These are phyloP conservation scores for Neonectria ditissima DNA, from an alignment of 2,329 filamentous ascomycete genomes.

Conservation along the genomic window DNA sequence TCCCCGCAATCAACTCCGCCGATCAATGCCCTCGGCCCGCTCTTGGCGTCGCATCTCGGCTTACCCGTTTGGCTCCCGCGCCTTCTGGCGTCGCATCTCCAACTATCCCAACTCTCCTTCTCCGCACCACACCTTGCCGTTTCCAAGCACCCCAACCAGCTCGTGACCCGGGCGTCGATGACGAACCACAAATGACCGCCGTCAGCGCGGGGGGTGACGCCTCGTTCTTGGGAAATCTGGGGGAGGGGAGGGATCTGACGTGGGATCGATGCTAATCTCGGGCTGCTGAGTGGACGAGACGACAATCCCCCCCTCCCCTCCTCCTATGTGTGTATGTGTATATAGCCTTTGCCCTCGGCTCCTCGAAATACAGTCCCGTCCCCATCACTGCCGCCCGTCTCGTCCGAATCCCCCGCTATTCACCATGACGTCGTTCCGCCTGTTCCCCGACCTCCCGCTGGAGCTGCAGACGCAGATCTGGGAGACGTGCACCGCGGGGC, in stretches of 20 bases:
- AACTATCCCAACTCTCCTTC: not conserved
- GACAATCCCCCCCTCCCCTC: not conserved
- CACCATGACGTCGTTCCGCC: slow-evolving; percentile 39
- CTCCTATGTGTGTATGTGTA: no score
- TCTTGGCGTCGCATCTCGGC: slow-evolving; percentile 13
- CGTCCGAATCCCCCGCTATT: not conserved
- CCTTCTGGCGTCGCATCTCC: not conserved
- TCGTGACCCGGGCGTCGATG: slow-evolving; percentile 12
- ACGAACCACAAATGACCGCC: no score
- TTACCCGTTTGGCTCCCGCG: slow-evolving; percentile 4
- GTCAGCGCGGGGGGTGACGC: no score
- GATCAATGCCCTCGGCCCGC: not conserved
- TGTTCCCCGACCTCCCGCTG: slow-evolving; percentile 36
- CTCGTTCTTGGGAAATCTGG: slow-evolving; percentile 1
- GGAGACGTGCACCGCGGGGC: slow-evolving; percentile 33
- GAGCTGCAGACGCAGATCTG: slow-evolving; percentile 43
- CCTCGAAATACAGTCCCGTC: not conserved
- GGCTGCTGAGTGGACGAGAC: not conserved
- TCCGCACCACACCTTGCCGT: slow-evolving; percentile 18
- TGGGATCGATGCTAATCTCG: slow-evolving; percentile 9
- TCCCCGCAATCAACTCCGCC: not conserved
- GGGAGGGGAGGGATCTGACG: no score
- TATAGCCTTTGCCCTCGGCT: not conserved
- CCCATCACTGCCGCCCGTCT: no score
- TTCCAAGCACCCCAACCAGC: slow-evolving; percentile 2